Conservation (phyloP, 176 grass and related monocot species). For the Oryza nivara region DNA sequence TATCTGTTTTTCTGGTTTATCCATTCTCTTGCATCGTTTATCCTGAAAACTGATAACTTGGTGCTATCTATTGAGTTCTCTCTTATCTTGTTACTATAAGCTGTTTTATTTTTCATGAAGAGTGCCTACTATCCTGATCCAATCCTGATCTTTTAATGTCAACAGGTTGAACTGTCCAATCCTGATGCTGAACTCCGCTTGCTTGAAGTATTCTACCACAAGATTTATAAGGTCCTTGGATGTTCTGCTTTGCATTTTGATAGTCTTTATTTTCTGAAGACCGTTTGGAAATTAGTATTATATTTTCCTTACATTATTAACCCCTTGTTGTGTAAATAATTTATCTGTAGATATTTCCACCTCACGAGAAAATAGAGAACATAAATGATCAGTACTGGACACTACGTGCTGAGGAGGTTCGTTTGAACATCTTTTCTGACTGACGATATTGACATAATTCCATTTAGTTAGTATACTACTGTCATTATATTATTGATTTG, state of each 20-base stretch:
- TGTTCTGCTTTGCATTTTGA: constrained; percentile 16
- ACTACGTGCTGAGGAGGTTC: constrained; percentile 78
- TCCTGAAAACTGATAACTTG: background rate
- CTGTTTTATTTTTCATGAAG: background rate
- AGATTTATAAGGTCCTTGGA: constrained; percentile 86
- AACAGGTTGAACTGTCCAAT: constrained; percentile 93
- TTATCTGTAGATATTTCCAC: constrained; percentile 65
- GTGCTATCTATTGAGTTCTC: constrained; percentile 1
- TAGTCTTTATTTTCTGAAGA: constrained; percentile 17
- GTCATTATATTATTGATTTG: background rate
- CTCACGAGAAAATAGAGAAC: constrained; percentile 81
- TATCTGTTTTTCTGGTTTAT: constrained; percentile 32
- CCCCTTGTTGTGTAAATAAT: constrained; percentile 21
- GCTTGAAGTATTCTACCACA: constrained; percentile 97
- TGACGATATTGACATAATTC: background rate
- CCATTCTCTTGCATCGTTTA: constrained; percentile 14
- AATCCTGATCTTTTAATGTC: constrained; percentile 20
- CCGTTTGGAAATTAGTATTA: background rate
- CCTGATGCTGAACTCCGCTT: constrained; percentile 86
- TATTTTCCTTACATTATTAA: constrained; percentile 7
- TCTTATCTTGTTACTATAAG: background rate
- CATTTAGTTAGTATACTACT: background rate
- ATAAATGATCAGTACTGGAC: constrained; percentile 97
- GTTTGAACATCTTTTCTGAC: constrained; percentile 25
- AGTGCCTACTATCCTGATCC: constrained; percentile 18